Percentiles rank a stretch among this genome's conserved stretches.
Evolutionary conservation across 2,329 filamentous ascomycete genomes (phyloP).

Genomic region (Monosporascus sp.): DNA sequence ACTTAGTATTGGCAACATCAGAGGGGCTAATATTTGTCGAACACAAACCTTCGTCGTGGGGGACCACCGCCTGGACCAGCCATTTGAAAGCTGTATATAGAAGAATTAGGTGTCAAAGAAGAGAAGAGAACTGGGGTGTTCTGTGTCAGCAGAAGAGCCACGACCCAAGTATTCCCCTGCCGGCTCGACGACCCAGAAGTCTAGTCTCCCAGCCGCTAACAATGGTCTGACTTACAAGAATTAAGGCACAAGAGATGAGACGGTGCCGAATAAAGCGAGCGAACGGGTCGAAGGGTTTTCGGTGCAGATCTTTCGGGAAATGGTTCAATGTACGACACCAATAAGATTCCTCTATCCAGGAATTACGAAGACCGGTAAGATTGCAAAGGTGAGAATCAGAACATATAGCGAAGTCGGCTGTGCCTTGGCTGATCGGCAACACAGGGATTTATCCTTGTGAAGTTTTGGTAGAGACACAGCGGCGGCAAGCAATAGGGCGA

Average conservation of each 20-base stretch:
- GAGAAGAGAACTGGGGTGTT: conserved; percentile 30
- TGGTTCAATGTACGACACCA: conserved; percentile 9
- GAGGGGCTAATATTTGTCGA: conserved; percentile 1
- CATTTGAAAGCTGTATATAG: conserved; percentile 53
- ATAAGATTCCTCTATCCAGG: conserved; percentile 9
- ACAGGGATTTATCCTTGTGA: background rate
- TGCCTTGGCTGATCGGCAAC: background rate
- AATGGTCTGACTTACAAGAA: conserved; percentile 2
- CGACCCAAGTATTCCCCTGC: conserved; percentile 2
- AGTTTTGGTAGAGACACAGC: too few species aligned
- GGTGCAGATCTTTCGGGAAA: conserved; percentile 19
- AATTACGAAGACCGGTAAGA: conserved; percentile 3
- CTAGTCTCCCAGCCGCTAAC: background rate
- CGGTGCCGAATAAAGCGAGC: conserved; percentile 25
- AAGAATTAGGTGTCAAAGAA: conserved; percentile 14
- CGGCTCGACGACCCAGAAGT: conserved; percentile 1
- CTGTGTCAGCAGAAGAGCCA: conserved; percentile 13
- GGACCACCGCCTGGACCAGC: conserved; percentile 92
- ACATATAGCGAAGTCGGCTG: background rate
- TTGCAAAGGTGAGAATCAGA: conserved; percentile 7
- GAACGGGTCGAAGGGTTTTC: conserved; percentile 19
- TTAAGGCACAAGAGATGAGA: conserved; percentile 16
- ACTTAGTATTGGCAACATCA: conserved; percentile 16
- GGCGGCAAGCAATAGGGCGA: conserved; percentile 3
- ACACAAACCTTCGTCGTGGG: conserved; percentile 60